These are phyloP conservation scores for Phytophthora multivora DNA, from an alignment of 352 stramenopile species.

Conservation along the genomic window DNA sequence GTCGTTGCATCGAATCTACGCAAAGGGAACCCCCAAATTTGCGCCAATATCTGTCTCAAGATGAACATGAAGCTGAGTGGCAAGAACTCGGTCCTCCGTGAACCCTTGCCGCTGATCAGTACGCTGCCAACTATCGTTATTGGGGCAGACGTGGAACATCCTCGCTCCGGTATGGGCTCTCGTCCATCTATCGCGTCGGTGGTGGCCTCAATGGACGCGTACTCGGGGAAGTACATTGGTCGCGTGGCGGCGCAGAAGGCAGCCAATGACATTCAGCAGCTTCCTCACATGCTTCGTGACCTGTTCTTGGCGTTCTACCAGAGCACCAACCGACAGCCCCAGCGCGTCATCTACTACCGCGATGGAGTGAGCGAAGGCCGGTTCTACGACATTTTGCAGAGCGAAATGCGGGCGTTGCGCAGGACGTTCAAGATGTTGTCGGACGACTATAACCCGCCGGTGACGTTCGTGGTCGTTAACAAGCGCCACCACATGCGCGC, in stretches of 20 bases:
- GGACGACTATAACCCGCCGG: slow-evolving; percentile 60
- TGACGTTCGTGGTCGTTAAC: slow-evolving; percentile 88
- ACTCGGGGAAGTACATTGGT: slow-evolving; percentile 56
- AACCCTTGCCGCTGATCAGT: slow-evolving; percentile 47
- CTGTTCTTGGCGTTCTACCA: slow-evolving; percentile 79
- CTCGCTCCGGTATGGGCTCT: slow-evolving; percentile 53
- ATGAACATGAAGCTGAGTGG: slow-evolving; percentile 79
- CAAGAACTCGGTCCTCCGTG: slow-evolving; percentile 58
- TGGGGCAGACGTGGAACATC: slow-evolving; percentile 74
- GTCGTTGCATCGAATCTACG: slow-evolving; percentile 49
- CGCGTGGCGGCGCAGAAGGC: slow-evolving; percentile 56
- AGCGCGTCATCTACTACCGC: slow-evolving; percentile 85
- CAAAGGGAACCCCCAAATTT: slow-evolving; percentile 50
- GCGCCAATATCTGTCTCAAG: slow-evolving; percentile 67
- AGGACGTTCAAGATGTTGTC: slow-evolving; percentile 64
- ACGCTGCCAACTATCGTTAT: slow-evolving; percentile 70
- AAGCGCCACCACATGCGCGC: slow-evolving; percentile 88
- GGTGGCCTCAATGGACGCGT: slow-evolving; percentile 74
- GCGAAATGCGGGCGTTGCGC: slow-evolving; percentile 77
- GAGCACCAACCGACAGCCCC: slow-evolving; percentile 62
- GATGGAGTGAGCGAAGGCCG: slow-evolving; percentile 86
- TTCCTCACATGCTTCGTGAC: slow-evolving; percentile 64
- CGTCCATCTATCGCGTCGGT: slow-evolving; percentile 75
- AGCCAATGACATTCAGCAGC: slow-evolving; percentile 52
- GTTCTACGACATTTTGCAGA: slow-evolving; percentile 74